Evolutionary conservation across 495 filamentous ascomycete genomes (phyloP).

Genomic region (Podospora appendiculata): DNA sequence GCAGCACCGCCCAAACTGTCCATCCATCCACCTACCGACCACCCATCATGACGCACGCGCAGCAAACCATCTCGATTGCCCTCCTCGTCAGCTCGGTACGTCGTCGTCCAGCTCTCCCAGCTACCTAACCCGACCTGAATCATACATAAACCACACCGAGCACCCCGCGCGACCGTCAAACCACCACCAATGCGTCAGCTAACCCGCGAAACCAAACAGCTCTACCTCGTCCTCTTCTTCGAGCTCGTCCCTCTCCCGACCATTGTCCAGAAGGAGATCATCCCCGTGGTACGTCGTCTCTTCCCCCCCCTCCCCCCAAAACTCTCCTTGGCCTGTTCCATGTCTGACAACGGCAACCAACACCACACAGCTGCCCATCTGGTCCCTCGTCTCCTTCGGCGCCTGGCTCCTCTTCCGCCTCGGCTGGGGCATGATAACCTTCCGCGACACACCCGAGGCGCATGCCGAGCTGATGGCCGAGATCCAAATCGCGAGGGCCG

Average conservation of each 20-base stretch:
- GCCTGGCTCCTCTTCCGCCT: slow-evolving; percentile 88
- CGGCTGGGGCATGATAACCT: slow-evolving; percentile 85
- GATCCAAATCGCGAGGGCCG: slow-evolving; percentile 61
- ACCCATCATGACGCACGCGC: slow-evolving; percentile 76
- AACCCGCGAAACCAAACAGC: slow-evolving; percentile 33
- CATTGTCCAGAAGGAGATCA: slow-evolving; percentile 61
- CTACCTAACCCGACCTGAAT: not conserved
- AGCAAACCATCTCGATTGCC: slow-evolving; percentile 80
- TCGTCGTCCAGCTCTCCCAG: not conserved
- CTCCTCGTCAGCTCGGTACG: slow-evolving; percentile 80
- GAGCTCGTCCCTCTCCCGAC: slow-evolving; percentile 77
- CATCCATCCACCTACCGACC: not conserved
- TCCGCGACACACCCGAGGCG: slow-evolving; percentile 91
- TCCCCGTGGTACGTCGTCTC: slow-evolving; percentile 54
- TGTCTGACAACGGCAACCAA: not conserved
- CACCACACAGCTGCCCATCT: slow-evolving; percentile 70
- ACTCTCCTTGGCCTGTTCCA: not conserved
- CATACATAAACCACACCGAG: not conserved
- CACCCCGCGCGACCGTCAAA: too few relatives aligned
- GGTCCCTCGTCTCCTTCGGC: slow-evolving; percentile 84
- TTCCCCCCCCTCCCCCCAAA: not conserved
- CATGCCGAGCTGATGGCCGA: slow-evolving; percentile 82
- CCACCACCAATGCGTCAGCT: not conserved
- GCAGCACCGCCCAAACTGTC: too few relatives aligned
- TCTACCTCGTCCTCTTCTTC: slow-evolving; percentile 82